A percentile compares a stretch with the other conserved stretches of the same genome.
Evolutionary conservation across 805 yeast species (phyloP).

Genomic region (Lachancea sp.): DNA sequence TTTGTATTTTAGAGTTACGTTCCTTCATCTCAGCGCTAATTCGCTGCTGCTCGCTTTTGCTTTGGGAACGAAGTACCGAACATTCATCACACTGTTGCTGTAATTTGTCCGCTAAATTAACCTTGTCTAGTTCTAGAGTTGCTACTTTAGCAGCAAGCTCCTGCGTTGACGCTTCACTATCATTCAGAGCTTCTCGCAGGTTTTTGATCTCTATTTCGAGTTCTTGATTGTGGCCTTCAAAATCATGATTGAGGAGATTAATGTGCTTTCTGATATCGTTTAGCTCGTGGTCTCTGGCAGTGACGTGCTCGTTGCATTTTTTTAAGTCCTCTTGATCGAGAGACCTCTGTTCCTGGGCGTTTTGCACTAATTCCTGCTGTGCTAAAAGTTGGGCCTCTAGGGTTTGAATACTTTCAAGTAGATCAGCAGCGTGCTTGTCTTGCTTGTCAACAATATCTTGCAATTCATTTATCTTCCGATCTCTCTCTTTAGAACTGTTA

Average conservation of each 20-base stretch:
- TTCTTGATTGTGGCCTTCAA: background rate
- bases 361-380: background rate
- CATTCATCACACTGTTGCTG: background rate
- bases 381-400: background rate
- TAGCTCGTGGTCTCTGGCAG: background rate
- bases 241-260: background rate
- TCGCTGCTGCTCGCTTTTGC: background rate
- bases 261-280: slow-evolving; percentile 4
- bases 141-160: background rate
- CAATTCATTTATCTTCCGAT: slow-evolving; percentile 7
- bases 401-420: background rate
- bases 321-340: background rate
- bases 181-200: background rate
- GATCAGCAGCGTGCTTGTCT: slow-evolving; percentile 2
- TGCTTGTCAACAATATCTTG: slow-evolving; percentile 6
- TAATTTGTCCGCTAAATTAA: background rate
- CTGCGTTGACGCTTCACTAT: background rate
- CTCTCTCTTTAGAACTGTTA: slow-evolving; percentile 4
- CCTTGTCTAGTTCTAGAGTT: background rate
- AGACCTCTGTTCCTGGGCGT: background rate
- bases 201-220: background rate
- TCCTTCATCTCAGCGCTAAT: background rate
- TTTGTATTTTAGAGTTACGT: background rate
- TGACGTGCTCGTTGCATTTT: background rate
- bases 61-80: slow-evolving; percentile 1